Evolutionary conservation across 345 rosid species (phyloP).

Genomic region (Rhizophora mangle): DNA sequence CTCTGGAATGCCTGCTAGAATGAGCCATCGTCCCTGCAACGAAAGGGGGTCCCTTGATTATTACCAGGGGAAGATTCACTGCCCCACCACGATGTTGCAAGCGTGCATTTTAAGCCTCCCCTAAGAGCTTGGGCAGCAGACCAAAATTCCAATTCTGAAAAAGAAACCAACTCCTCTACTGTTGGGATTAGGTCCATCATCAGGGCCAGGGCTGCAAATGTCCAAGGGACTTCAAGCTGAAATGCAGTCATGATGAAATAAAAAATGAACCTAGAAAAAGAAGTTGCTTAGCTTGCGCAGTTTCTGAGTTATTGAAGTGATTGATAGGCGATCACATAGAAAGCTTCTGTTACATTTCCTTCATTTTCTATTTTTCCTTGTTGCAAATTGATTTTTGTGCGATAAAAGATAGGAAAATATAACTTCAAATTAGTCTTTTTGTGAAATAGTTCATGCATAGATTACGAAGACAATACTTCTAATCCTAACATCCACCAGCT

Average conservation of each 20-base stretch:
- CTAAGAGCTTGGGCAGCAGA: conserved; percentile 68
- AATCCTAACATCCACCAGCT: too few relatives aligned
- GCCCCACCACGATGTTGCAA: conserved; percentile 69
- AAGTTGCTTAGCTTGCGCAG: not conserved
- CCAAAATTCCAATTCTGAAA: conserved; percentile 35
- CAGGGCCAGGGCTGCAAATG: conserved; percentile 18
- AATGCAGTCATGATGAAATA: conserved; percentile 12
- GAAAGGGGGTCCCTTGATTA: conserved; percentile 66
- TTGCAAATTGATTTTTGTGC: too few relatives aligned
- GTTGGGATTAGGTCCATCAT: conserved; percentile 44
- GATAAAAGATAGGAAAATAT: too few relatives aligned
- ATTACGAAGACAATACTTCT: too few relatives aligned
- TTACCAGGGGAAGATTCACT: conserved; percentile 73
- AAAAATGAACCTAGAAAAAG: not conserved
- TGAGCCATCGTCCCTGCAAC: conserved; percentile 62
- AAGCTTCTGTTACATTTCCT: too few relatives aligned
- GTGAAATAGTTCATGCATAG: too few relatives aligned
- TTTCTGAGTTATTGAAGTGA: not conserved
- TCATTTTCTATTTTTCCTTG: too few relatives aligned
- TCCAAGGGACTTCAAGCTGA: conserved; percentile 12
- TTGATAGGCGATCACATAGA: too few relatives aligned
- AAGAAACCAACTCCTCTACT: conserved; percentile 56
- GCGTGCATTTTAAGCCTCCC: conserved; percentile 73
- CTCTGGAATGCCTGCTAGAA: conserved; percentile 69
- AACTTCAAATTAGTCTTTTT: too few relatives aligned